Evolutionary conservation across 2,329 filamentous ascomycete species (phyloP), one percentile per base, ranked within the genome.

Genomic region (Trichothecium roseum): DNA sequence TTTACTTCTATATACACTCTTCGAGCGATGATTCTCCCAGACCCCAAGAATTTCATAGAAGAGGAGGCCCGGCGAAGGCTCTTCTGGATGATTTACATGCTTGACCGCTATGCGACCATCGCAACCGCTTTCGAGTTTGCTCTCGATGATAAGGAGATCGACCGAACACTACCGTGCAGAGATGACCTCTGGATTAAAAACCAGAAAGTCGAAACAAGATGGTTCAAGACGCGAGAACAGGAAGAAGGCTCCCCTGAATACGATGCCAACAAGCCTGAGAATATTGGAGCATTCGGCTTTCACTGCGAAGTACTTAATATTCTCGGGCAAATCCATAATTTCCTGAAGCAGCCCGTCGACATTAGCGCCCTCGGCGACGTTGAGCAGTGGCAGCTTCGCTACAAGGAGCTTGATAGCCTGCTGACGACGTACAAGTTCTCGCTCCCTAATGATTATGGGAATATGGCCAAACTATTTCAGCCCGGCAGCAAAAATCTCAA

Each of bases 41-140:
- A 94, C 41, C 74, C 88, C 0, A 78, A 76, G 34, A 83, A 86
- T 41, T 94, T 88, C 56, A 81, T 94, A 37, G 87, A 94, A 52
- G 88, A 94, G 41, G 88, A 95, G 55, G 83, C 84, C 29, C 69
- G 87, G 18, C 72, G 88, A 18, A 70, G 88, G 18, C 64, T 94
- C 1, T 94, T 95, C 56, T 95, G 88, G 88, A 89, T 93, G 78
- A 79, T 94, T 9, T 95, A 94, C 51, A 62, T 94, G 10, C 68
- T 95, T 5, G 88, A 95, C 53, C 73, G 88, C 34, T 94, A 94
- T 52, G 86, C 86, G 1, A 94, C 87, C 1, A 80, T 94, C 37
- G 81, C 86, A 1, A 94, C 88, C 0, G 86, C 88, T 0, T 94
- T 94, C 46, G 86, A 94, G 47, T 94, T 94, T 53, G 84, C 85